Base-by-base conservation (phyloP, 306 rosid genomes). In the Pyrus bretschneideri region DNA sequence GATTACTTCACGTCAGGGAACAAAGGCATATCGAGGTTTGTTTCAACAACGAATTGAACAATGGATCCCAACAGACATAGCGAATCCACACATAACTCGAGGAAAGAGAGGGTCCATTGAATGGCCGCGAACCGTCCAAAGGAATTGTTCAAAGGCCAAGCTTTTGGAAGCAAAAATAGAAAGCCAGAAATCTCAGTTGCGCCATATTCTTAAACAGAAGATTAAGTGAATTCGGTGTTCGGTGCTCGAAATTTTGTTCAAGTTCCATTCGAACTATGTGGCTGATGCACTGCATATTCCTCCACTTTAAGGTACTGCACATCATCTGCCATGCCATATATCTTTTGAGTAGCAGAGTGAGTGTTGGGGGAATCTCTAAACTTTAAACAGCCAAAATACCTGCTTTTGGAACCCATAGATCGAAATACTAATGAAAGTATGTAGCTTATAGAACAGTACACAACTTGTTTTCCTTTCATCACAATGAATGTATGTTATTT, bases 21-120 rank as follows among this genome's bases (percentile, higher is more conserved):
- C 54, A 63, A 19, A 74, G 72, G 65, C 62, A 2, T 18, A 62
- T 59, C 62, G 80, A 67, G 82, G 69, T 54, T 33, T 11, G 22
- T 49, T 31, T 54, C 63, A 15, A 76, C 69, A 72, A 76, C 69
- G 70, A 55, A 60, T 14, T 67, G 81, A 51, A 22, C 74, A 69
- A 31, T 15, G 81, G 76, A 77, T 54, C 38, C 73, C 70, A 70
- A 52, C 74, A 4, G 72, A 76, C 8, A 35, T 29, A 4, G 75
- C 40, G 67, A 92, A 92, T 76, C 96, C 97, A 11, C 97, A 90
- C 81, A 84, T 90, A 68, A 74, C 83, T 71, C 85, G 88, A 58
- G 96, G 86, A 74, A 90, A 85, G 83, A 84, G 80, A 77, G 96
- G 97, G 6, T 63, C 86, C 74, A 77, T 84, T 23, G 93, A 86